Base-by-base conservation (phyloP, 73 alveolate species). In the Paramecium biaurelia region DNA sequence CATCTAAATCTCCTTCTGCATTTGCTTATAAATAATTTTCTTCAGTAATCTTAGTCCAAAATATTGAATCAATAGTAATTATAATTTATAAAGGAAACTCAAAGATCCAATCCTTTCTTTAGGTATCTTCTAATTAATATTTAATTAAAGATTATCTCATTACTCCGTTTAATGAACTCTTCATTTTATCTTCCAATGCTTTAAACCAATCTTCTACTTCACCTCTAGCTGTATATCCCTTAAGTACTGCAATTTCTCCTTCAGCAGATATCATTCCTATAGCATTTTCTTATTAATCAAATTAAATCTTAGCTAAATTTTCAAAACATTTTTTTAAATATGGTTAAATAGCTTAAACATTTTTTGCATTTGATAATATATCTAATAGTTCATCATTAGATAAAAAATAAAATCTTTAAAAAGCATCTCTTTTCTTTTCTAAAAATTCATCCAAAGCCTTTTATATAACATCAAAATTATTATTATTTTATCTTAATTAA, bases 141-240 rank as follows among this genome's bases (percentile, higher is more conserved):
- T 96, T 96, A 57, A 92, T 89, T 41, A 93, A 93, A 14, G 98
- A 98, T 15, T 95, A 93, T 93, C 94, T 96, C 90, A 97, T 92
- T 37, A 92, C 92, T 89, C 89, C 93, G 89, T 95, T 95, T 92
- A 98, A 95, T 32, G 99, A 88, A 41, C 92, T 92, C 88, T 74
- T 92, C 99, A 97, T 97, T 89, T 96, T 93, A 58, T 90, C 96
- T 76, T 97, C 99, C 30, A 98, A 86, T 37, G 87, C 86, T 76
- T 95, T 94, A 24, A 98, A 92, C 99, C 99, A 98, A 18, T 96
- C 99, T 94, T 98, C 99, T 15, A 97, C 99, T 58, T 95, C 97
- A 15, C 96, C 96, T 42, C 99, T 96, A 76, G 97, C 98, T 7
- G 96, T 95, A 79, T 94, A 93, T 68, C 93, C 96, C 7, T 85